Conservation (phyloP, 192 early-diverging fungal genomes). For the Backusella parvicylindrica region DNA sequence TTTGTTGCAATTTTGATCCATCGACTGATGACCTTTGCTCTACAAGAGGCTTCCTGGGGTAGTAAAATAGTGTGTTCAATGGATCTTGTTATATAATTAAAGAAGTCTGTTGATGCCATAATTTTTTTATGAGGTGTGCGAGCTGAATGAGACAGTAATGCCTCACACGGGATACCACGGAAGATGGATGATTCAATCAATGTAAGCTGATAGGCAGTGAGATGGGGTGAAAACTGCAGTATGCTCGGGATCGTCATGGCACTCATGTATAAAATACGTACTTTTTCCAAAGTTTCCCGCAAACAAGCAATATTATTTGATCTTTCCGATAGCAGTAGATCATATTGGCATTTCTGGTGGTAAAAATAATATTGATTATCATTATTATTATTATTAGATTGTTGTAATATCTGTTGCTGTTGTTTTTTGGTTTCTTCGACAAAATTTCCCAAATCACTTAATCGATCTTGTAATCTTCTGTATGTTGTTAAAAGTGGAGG, state of each 20-base stretch:
- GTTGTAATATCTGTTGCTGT: not conserved
- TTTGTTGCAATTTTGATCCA: slow-evolving; percentile 72
- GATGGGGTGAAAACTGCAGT: slow-evolving; percentile 55
- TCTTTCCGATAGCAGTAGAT: not conserved
- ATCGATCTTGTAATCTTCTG: slow-evolving; percentile 43
- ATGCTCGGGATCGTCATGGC: slow-evolving; percentile 51
- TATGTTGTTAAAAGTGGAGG: slow-evolving; percentile 50
- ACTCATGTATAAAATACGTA: slow-evolving; percentile 46
- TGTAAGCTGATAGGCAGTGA: slow-evolving; percentile 67
- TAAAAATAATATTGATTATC: not conserved
- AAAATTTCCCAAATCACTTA: slow-evolving; percentile 26
- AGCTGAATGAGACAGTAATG: slow-evolving; percentile 59
- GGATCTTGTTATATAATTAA: slow-evolving; percentile 72
- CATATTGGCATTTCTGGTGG: not conserved
- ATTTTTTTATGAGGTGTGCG: slow-evolving; percentile 56
- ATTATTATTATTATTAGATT: not conserved
- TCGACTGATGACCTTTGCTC: slow-evolving; percentile 55
- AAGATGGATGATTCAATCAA: slow-evolving; percentile 71
- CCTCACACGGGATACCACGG: slow-evolving; percentile 51
- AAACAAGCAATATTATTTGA: slow-evolving; percentile 15
- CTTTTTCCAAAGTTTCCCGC: slow-evolving; percentile 44
- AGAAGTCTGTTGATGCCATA: slow-evolving; percentile 68
- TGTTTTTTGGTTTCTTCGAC: slow-evolving; percentile 27
- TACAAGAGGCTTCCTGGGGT: slow-evolving; percentile 47
- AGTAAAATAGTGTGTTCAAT: slow-evolving; percentile 70